These are phyloP conservation scores for Fusarium sp. DNA, from an alignment of 2,329 filamentous ascomycete genomes.

Conservation along the genomic window DNA sequence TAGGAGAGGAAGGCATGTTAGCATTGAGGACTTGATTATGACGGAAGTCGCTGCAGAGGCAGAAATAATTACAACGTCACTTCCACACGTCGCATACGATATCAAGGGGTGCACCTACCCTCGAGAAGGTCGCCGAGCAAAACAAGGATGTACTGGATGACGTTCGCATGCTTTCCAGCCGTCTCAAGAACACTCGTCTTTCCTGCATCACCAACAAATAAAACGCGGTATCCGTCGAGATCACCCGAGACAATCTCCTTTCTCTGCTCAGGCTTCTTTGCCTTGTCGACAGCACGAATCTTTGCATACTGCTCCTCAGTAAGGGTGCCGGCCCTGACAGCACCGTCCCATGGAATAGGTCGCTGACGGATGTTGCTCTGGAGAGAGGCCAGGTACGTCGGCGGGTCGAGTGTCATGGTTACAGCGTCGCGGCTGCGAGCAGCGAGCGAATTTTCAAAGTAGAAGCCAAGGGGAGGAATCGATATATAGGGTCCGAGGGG, in stretches of 20 bases:
- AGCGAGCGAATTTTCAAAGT: conserved; percentile 22
- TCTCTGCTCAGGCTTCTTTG: conserved; percentile 84
- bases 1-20: conserved; percentile 52
- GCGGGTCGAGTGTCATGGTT: conserved; percentile 88
- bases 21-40: conserved; percentile 13
- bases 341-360: conserved; percentile 97
- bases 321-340: conserved; percentile 90
- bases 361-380: conserved; percentile 97
- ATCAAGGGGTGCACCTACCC: conserved; percentile 61
- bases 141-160: conserved; percentile 94
- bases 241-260: conserved; percentile 83
- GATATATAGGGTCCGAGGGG: conserved; percentile 12
- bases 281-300: conserved; percentile 96
- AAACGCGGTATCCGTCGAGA: conserved; percentile 77
- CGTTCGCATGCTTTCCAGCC: conserved; percentile 85
- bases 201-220: conserved; percentile 82
- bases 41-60: conserved; percentile 14
- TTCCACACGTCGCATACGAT: conserved; percentile 13
- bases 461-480: conserved; percentile 18
- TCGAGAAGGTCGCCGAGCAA: conserved; percentile 87
- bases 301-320: conserved; percentile 93
- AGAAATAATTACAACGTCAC: conserved; percentile 1
- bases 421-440: conserved; percentile 44
- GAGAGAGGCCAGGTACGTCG: conserved; percentile 83
- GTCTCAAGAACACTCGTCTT: conserved; percentile 79